phyloP scores from a whole-genome alignment of 345 rosid genomes.

The Litchi chinensis region DNA sequence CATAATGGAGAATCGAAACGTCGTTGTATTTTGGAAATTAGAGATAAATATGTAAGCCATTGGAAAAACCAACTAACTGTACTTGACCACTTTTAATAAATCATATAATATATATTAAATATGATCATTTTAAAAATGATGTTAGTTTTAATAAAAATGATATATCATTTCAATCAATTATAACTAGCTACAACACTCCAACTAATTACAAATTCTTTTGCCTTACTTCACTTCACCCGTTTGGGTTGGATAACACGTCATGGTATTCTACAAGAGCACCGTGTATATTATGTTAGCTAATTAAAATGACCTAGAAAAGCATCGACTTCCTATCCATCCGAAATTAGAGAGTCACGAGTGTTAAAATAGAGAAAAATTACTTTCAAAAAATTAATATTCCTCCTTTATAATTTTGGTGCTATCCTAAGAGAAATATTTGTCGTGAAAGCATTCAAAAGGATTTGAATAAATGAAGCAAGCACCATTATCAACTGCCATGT shows the following conservation, averaged over 20 bases:
- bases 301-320: neutral
- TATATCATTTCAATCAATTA: conserved; percentile 5
- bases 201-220: conserved; percentile 36
- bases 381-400: neutral
- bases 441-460: neutral
- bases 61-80: conserved; percentile 25
- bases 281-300: neutral
- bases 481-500: conserved; percentile 32
- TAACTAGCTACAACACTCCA: conserved; percentile 18
- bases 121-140: conserved; percentile 17
- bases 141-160: conserved; percentile 29
- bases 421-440: neutral
- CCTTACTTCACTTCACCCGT: conserved; percentile 43
- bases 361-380: neutral
- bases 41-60: neutral
- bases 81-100: conserved; percentile 17
- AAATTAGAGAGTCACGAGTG: neutral
- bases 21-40: conserved; percentile 17
- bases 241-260: conserved; percentile 43
- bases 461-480: neutral
- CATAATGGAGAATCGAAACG: conserved; percentile 23
- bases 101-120: conserved; percentile 14
- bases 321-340: neutral
- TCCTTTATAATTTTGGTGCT: neutral
- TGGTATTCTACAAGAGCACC: neutral